Conservation (phyloP, 2,329 filamentous ascomycete genomes). For the Aureobasidium sp. region DNA sequence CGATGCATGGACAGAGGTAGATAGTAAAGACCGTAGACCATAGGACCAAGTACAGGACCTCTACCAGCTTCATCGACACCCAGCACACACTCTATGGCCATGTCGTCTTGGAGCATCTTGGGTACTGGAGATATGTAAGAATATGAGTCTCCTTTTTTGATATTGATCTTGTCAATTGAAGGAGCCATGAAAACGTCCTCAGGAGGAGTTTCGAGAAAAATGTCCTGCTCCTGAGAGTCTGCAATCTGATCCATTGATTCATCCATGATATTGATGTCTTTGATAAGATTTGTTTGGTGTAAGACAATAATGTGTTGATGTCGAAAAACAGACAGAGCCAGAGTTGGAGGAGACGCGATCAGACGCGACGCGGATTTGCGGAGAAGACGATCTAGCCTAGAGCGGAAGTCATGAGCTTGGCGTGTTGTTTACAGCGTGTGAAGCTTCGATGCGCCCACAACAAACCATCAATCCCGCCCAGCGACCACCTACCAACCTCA, state of each 20-base stretch:
- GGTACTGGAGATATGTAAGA: slow-evolving; percentile 40
- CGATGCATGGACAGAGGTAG: slow-evolving; percentile 56
- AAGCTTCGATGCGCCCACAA: neutral
- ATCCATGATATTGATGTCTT: slow-evolving; percentile 18
- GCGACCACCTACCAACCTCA: neutral
- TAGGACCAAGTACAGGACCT: slow-evolving; percentile 80
- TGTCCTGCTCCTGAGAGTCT: slow-evolving; percentile 20
- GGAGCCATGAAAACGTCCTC: slow-evolving; percentile 38
- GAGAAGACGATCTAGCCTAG: neutral
- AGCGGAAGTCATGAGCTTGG: slow-evolving; percentile 3
- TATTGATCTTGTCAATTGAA: slow-evolving; percentile 32
- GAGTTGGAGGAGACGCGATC: neutral
- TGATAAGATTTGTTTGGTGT: neutral
- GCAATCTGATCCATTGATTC: slow-evolving; percentile 22
- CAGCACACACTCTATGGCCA: slow-evolving; percentile 59
- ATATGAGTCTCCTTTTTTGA: slow-evolving; percentile 38
- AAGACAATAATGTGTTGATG: neutral
- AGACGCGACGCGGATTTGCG: neutral
- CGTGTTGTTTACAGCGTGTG: slow-evolving; percentile 2
- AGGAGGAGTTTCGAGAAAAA: slow-evolving; percentile 25
- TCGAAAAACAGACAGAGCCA: neutral
- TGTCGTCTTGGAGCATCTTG: slow-evolving; percentile 29
- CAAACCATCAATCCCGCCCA: neutral
- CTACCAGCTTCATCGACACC: slow-evolving; percentile 92
- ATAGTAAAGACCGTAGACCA: slow-evolving; percentile 66